Base-by-base conservation (phyloP, 1,139 yeast genomes). In the Pichia sp. region DNA sequence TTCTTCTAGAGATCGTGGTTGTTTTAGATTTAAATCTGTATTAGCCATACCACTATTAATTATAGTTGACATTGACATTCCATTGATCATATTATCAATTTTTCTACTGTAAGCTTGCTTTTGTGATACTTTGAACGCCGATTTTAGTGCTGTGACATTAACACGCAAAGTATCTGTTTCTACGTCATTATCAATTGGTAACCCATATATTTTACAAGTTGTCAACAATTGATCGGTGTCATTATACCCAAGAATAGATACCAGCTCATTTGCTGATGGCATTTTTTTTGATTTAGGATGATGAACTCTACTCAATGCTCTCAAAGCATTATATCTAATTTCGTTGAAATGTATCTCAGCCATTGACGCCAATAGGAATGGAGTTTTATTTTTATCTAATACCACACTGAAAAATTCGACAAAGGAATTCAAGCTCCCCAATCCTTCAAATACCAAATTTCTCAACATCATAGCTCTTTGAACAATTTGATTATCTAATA, bases 341-440 rank as follows among this genome's bases (percentile, higher is more conserved):
- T 85, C 92, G 58, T 85, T 85, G 60, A 88, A 80, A 56, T 85
- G 90, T 6, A 84, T 80, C 61, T 92, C 97, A 29, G 88, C 65
- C 39, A 92, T 68, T 53, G 95, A 89, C 0, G 88, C 74, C 64
- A 87, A 66, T 36, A 90, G 68, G 49, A 82, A 77, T 1, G 96
- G 94, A 0, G 88, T 79, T 2, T 69, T 65, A 5, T 39, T 27
- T 9, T 71, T 66, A 20, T 77, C 74, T 24, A 61, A 50, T 11
- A 80, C 59, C 11, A 76, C 61, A 46, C 75, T 67, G 65, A 94
- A 92, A 60, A 89, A 85, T 47, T 77, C 75, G 3, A 74, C 71
- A 61, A 79, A 88, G 22, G 82, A 62, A 57, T 84, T 80, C 38
- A 80, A 64, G 9, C 84, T 75, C 24, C 87, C 88, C 20, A 74